Percentiles rank a stretch among this genome's conserved stretches.
phyloP scores from a whole-genome alignment of 306 rosid genomes.

The Pterocarpus santalinus region DNA sequence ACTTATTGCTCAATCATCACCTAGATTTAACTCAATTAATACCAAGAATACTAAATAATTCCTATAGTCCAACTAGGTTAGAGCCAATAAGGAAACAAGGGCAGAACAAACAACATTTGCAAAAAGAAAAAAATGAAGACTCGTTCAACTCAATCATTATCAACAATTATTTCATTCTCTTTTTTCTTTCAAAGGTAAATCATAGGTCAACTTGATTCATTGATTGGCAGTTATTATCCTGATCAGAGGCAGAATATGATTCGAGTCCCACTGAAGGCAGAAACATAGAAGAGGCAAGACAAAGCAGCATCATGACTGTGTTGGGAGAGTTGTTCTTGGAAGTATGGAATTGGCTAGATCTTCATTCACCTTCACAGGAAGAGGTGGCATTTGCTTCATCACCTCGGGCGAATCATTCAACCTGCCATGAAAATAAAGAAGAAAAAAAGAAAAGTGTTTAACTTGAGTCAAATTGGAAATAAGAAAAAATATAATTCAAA shows the following conservation, averaged over 20 bases:
- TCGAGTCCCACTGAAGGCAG: slow-evolving; percentile 42
- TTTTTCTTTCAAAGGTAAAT: slow-evolving; percentile 33
- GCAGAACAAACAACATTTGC: slow-evolving; percentile 42
- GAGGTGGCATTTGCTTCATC: slow-evolving; percentile 98
- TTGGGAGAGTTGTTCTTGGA: slow-evolving; percentile 62
- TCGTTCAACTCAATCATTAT: slow-evolving; percentile 50
- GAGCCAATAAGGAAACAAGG: slow-evolving; percentile 49
- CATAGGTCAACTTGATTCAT: slow-evolving; percentile 53
- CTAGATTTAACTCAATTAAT: slow-evolving; percentile 54
- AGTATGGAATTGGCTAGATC: slow-evolving; percentile 85
- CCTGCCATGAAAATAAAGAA: slow-evolving; percentile 48
- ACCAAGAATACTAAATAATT: slow-evolving; percentile 56
- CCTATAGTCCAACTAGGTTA: slow-evolving; percentile 55
- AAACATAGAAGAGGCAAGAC: slow-evolving; percentile 40
- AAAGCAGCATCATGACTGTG: slow-evolving; percentile 65
- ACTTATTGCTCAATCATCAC: slow-evolving; percentile 49
- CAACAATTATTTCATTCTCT: slow-evolving; percentile 48
- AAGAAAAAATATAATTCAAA: slow-evolving; percentile 25
- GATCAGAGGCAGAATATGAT: slow-evolving; percentile 36
- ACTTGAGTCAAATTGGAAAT: not conserved
- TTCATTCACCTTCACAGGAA: slow-evolving; percentile 89
- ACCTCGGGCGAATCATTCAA: slow-evolving; percentile 79
- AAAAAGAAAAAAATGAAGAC: slow-evolving; percentile 42
- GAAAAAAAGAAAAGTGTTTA: not conserved
- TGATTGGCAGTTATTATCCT: slow-evolving; percentile 39